A percentile compares a stretch with the other conserved stretches of the same genome.
These are phyloP conservation scores for Rhizopus stolonifer DNA, from an alignment of 371 early-diverging fungal species.

Conservation along the genomic window DNA sequence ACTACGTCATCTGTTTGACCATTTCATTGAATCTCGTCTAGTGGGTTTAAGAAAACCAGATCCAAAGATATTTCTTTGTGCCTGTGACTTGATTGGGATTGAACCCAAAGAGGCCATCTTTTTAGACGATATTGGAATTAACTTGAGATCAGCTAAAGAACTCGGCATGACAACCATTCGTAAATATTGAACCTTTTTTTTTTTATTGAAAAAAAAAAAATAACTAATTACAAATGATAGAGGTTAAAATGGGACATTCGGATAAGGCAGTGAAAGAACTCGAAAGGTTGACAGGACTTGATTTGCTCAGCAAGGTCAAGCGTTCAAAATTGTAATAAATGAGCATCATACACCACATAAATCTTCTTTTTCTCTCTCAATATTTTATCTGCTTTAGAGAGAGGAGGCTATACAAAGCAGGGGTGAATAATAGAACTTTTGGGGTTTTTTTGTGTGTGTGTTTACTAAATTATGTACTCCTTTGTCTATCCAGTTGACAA, in stretches of 20 bases:
- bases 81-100: conserved; percentile 61
- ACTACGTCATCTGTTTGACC: conserved; percentile 43
- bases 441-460: too few relatives aligned
- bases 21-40: conserved; percentile 45
- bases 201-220: neutral
- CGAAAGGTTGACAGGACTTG: conserved; percentile 38
- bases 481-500: conserved; percentile 18
- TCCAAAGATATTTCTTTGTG: conserved; percentile 61
- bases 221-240: too few relatives aligned
- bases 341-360: conserved; percentile 20
- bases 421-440: too few relatives aligned
- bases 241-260: conserved; percentile 60
- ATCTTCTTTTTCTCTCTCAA: conserved; percentile 22
- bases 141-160: conserved; percentile 62
- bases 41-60: conserved; percentile 69
- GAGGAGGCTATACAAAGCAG: conserved; percentile 10
- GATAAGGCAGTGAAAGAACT: conserved; percentile 58
- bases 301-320: conserved; percentile 28
- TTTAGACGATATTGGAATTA: conserved; percentile 78
- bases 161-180: conserved; percentile 68
- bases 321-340: conserved; percentile 14
- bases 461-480: conserved; percentile 13
- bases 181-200: conserved; percentile 26
- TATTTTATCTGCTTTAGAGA: conserved; percentile 21
- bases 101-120: conserved; percentile 64